A percentile compares a stretch with the other conserved stretches of the same genome.
These are phyloP conservation scores for Knufia fluminis DNA, from an alignment of 2,329 filamentous ascomycete species.

Conservation along the genomic window DNA sequence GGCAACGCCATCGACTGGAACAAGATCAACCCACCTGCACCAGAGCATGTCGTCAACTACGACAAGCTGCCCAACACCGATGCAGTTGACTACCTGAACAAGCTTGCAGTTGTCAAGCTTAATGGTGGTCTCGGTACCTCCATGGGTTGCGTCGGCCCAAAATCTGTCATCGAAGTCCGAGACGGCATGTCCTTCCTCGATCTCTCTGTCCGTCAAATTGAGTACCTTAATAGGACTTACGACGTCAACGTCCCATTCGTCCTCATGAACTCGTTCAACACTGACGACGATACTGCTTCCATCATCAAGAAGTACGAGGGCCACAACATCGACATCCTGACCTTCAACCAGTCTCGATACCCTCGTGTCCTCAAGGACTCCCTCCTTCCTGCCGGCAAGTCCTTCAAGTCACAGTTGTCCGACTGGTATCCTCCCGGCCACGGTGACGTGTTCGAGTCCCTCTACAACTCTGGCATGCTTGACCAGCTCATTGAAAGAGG, in stretches of 20 bases:
- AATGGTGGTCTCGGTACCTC: conserved; percentile 99
- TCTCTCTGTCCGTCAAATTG: conserved; percentile 95
- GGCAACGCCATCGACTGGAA: conserved; percentile 95
- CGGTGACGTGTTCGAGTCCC: conserved; percentile 98
- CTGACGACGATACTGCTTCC: conserved; percentile 90
- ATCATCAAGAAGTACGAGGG: conserved; percentile 99
- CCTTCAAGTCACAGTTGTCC: conserved; percentile 72
- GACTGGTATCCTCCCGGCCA: conserved; percentile 99
- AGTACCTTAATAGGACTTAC: conserved; percentile 98
- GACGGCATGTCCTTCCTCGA: conserved; percentile 99
- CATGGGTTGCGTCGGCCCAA: conserved; percentile 98
- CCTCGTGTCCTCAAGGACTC: conserved; percentile 98
- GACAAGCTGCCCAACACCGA: conserved; percentile 80
- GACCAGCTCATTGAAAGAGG: conserved; percentile 92
- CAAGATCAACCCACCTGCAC: conserved; percentile 85
- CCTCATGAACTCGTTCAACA: conserved; percentile 99
- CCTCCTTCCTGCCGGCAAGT: conserved; percentile 88
- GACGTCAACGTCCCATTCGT: conserved; percentile 95
- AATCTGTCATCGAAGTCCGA: conserved; percentile 98
- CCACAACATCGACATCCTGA: conserved; percentile 98
- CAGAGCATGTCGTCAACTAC: conserved; percentile 92
- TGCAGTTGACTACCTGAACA: conserved; percentile 88
- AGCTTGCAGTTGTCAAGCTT: conserved; percentile 96
- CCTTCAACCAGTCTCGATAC: conserved; percentile 99
- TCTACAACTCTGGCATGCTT: conserved; percentile 97